Percentiles rank a stretch among this genome's conserved stretches.
Evolutionary conservation across 1,139 yeast species (phyloP).

Genomic region (Diutina mesorugosa): DNA sequence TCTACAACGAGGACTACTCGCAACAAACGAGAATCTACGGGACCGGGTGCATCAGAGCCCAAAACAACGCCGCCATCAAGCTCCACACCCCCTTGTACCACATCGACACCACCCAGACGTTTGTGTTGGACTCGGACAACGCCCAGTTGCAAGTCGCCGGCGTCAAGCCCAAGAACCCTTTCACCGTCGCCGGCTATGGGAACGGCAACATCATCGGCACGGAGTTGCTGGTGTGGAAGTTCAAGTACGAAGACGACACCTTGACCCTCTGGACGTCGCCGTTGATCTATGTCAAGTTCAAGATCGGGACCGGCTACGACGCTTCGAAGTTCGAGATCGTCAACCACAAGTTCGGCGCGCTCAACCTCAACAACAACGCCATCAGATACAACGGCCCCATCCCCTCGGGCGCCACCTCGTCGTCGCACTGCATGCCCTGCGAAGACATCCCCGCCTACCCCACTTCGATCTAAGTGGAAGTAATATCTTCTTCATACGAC

Average conservation of each 20-base stretch:
- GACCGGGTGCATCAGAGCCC: constrained; percentile 4
- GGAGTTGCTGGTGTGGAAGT: constrained; percentile 6
- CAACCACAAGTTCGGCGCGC: constrained; percentile 9
- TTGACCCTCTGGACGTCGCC: constrained; percentile 7
- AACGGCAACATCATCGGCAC: constrained; percentile 14
- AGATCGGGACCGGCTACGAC: constrained; percentile 14
- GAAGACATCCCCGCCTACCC: not conserved
- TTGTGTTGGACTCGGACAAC: not conserved
- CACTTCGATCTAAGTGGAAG: not conserved
- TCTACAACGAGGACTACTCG: constrained; percentile 3
- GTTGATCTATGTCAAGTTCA: constrained; percentile 6
- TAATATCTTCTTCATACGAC: not conserved
- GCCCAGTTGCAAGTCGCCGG: not conserved
- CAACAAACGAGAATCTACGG: constrained; percentile 4
- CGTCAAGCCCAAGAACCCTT: constrained; percentile 5
- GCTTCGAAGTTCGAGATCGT: constrained; percentile 4
- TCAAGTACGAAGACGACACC: constrained; percentile 12
- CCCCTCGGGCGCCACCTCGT: not conserved
- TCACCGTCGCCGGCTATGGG: constrained; percentile 20
- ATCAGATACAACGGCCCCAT: constrained; percentile 10
- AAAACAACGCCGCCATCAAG: not conserved
- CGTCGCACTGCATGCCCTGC: not conserved
- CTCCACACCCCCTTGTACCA: constrained; percentile 2
- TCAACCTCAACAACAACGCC: constrained; percentile 9
- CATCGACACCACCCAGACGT: constrained; percentile 1